These are phyloP conservation scores for Diplodia seriata DNA, from an alignment of 2,329 filamentous ascomycete species.

Conservation along the genomic window DNA sequence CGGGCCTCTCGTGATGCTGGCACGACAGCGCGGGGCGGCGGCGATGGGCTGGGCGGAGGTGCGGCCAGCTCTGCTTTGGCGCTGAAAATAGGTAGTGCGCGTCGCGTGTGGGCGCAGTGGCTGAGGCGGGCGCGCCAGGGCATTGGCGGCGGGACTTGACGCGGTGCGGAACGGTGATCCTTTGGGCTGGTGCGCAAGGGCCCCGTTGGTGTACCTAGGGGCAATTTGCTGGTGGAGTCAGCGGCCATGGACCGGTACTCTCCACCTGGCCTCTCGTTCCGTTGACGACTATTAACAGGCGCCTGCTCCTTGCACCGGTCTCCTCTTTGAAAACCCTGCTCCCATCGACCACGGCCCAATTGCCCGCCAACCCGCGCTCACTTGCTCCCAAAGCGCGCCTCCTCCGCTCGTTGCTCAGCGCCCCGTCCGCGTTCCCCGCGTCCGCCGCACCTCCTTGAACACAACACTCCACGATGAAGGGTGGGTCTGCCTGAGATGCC, in stretches of 20 bases:
- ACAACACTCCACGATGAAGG: conserved; percentile 32
- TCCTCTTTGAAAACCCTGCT: conserved; percentile 13
- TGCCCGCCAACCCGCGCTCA: conserved; percentile 2
- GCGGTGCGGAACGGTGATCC: conserved; percentile 26
- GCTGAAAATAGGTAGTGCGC: conserved; percentile 25
- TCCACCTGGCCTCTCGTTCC: conserved; percentile 31
- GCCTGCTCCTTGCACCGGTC: conserved; percentile 24
- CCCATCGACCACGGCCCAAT: conserved; percentile 5
- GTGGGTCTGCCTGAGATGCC: conserved; percentile 27
- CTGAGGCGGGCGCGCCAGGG: conserved; percentile 25
- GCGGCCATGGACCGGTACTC: conserved; percentile 21
- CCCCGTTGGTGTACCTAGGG: conserved; percentile 26
- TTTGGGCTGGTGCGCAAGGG: conserved; percentile 16
- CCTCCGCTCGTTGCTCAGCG: conserved; percentile 24
- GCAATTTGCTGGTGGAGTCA: conserved; percentile 21
- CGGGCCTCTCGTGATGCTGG: conserved; percentile 25
- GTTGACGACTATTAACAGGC: conserved; percentile 21
- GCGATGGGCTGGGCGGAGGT: neutral
- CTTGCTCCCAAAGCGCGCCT: conserved; percentile 14
- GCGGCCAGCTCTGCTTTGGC: neutral
- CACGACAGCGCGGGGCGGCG: conserved; percentile 14
- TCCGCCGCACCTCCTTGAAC: conserved; percentile 26
- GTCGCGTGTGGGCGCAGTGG: conserved; percentile 11
- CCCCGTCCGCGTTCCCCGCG: conserved; percentile 7
- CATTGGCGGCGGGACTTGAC: conserved; percentile 21